A percentile compares a stretch with the other conserved stretches of the same genome.
Evolutionary conservation across 305 asterid species (phyloP).

Genomic region (Coffea humblotiana): DNA sequence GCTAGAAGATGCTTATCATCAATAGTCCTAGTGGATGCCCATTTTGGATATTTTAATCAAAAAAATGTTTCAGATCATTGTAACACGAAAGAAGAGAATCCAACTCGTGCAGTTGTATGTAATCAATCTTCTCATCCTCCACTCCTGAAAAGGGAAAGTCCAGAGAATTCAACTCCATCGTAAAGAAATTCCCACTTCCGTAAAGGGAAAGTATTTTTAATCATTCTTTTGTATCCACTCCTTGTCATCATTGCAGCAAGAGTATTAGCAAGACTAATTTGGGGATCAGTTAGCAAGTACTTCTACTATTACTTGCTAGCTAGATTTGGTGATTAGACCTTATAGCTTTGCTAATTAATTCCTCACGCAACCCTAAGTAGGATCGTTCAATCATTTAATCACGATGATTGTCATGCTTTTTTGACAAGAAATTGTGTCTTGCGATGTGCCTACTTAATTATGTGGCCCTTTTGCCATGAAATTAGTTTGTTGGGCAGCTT

Average conservation of each 20-base stretch:
- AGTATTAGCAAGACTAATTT: not conserved
- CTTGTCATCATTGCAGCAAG: conserved; percentile 10
- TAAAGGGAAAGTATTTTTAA: conserved; percentile 10
- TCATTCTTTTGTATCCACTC: not conserved
- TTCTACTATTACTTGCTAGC: not conserved
- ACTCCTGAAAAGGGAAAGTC: conserved; percentile 7
- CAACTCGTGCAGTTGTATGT: not conserved
- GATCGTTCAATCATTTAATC: not conserved
- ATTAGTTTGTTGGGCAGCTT: not conserved
- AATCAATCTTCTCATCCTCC: conserved; percentile 11
- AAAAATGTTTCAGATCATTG: not conserved
- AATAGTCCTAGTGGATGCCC: not conserved
- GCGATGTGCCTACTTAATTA: not conserved
- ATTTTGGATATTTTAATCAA: not conserved
- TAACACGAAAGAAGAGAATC: not conserved
- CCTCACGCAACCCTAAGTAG: not conserved
- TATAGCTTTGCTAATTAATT: not conserved
- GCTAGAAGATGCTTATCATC: conserved; percentile 13
- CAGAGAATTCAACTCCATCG: not conserved
- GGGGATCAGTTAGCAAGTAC: not conserved
- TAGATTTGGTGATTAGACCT: not conserved
- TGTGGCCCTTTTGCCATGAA: not conserved
- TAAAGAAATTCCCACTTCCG: conserved; percentile 3
- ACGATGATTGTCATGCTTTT: not conserved
- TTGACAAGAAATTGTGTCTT: not conserved